These are phyloP conservation scores for Solanum ahanhuiri DNA, from an alignment of 257 asterid species.

Conservation along the genomic window DNA sequence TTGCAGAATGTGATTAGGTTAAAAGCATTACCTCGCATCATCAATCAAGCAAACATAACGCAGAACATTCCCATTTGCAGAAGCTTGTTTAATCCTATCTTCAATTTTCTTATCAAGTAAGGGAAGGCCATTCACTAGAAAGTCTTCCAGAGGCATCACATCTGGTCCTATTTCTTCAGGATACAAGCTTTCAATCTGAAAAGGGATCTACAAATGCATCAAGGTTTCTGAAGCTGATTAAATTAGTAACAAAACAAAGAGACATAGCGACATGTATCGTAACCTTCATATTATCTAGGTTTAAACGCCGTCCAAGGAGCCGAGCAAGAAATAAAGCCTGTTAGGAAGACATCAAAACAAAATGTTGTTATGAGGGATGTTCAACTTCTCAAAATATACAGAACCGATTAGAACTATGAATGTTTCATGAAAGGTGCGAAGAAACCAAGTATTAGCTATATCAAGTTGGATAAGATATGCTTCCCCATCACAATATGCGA, in stretches of 20 bases:
- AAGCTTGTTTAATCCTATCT: constrained; percentile 43
- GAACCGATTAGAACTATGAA: neutral
- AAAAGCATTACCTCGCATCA: constrained; percentile 45
- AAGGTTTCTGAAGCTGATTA: neutral
- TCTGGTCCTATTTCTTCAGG: constrained; percentile 77
- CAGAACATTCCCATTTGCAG: constrained; percentile 70
- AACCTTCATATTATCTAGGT: constrained; percentile 67
- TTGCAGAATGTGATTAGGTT: too few relatives aligned
- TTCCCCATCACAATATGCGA: neutral
- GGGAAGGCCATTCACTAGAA: too few relatives aligned
- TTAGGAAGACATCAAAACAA: constrained; percentile 1
- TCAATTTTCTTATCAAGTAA: constrained; percentile 54
- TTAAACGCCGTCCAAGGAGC: constrained; percentile 68
- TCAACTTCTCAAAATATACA: neutral
- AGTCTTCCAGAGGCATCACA: constrained; percentile 52
- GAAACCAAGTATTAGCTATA: neutral
- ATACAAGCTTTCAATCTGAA: constrained; percentile 84
- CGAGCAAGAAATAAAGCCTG: constrained; percentile 91
- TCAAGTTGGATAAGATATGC: neutral
- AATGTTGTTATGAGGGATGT: neutral
- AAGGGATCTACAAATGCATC: neutral
- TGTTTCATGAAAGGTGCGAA: neutral
- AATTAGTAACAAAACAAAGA: neutral
- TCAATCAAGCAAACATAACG: constrained; percentile 82
- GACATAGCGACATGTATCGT: neutral